Evolutionary conservation across 2,329 filamentous ascomycete species (phyloP).

Genomic region (Colletotrichum trifolii): DNA sequence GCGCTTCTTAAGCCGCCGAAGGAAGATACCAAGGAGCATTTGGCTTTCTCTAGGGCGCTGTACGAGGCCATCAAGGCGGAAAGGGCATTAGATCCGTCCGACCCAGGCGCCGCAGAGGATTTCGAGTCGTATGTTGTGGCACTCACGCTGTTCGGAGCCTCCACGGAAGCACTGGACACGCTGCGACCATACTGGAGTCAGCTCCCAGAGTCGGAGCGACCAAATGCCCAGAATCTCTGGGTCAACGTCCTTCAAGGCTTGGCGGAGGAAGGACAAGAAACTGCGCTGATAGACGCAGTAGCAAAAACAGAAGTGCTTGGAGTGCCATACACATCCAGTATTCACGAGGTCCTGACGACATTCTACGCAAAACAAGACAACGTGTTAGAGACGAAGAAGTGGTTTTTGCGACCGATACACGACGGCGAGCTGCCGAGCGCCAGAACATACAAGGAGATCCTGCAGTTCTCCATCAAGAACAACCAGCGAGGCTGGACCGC

Average conservation of each 20-base stretch:
- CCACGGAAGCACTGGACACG: conserved; percentile 59
- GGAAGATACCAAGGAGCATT: conserved; percentile 57
- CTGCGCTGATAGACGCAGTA: conserved; percentile 67
- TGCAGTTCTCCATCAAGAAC: conserved; percentile 71
- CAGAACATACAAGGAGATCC: conserved; percentile 62
- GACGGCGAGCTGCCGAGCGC: conserved; percentile 53
- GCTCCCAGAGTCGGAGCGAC: conserved; percentile 18
- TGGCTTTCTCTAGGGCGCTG: conserved; percentile 58
- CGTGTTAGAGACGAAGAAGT: conserved; percentile 70
- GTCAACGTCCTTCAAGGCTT: conserved; percentile 69
- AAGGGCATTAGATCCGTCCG: conserved; percentile 31
- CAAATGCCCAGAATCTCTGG: conserved; percentile 53
- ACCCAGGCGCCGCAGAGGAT: conserved; percentile 41
- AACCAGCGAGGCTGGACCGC: conserved; percentile 71
- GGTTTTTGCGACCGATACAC: conserved; percentile 70
- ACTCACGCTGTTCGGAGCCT: conserved; percentile 64
- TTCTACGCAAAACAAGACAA: conserved; percentile 71
- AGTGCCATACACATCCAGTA: conserved; percentile 54
- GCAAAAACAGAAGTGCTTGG: conserved; percentile 61
- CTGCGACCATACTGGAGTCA: conserved; percentile 45
- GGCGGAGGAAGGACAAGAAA: conserved; percentile 66
- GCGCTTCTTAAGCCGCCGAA: conserved; percentile 55
- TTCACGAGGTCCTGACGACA: conserved; percentile 67
- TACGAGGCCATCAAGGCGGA: conserved; percentile 47
- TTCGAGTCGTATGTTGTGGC: conserved; percentile 59